Evolutionary conservation across 2,329 filamentous ascomycete genomes (phyloP).

Genomic region (Macrophomina tecta): DNA sequence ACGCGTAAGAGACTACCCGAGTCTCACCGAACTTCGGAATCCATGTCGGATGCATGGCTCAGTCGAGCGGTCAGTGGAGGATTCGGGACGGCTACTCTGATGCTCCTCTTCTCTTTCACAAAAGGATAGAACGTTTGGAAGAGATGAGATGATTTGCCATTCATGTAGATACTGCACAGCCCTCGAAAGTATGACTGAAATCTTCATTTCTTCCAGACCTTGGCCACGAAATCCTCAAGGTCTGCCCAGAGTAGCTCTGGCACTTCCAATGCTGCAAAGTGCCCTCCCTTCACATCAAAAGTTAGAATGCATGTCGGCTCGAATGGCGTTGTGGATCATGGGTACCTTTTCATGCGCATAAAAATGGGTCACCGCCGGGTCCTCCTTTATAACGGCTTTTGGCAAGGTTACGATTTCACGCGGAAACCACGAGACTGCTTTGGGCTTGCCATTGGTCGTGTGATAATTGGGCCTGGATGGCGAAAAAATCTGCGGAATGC

Average conservation of each 20-base stretch:
- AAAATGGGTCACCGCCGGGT: conserved; percentile 8
- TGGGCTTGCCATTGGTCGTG: conserved; percentile 44
- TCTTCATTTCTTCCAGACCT: conserved; percentile 9
- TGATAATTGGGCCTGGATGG: neutral
- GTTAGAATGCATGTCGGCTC: neutral
- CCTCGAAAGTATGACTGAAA: neutral
- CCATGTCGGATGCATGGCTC: too few relatives aligned
- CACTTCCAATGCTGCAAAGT: conserved; percentile 9
- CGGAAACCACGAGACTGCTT: conserved; percentile 53
- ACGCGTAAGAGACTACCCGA: too few relatives aligned
- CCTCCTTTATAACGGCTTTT: conserved; percentile 31
- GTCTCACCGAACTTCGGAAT: too few relatives aligned
- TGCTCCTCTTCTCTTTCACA: too few relatives aligned
- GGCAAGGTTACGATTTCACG: conserved; percentile 50
- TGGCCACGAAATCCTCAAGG: conserved; percentile 3
- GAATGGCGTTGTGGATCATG: conserved; percentile 29
- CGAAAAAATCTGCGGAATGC: too few relatives aligned
- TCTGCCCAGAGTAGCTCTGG: conserved; percentile 2
- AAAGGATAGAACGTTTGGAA: too few relatives aligned
- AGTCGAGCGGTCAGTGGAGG: too few relatives aligned
- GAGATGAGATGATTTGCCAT: neutral
- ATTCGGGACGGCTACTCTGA: too few relatives aligned
- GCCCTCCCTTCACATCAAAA: neutral
- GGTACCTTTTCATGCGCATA: conserved; percentile 6
- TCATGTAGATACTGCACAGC: neutral